phyloP scores from a whole-genome alignment of 345 rosid species.

The Gossypium ekmanianum region DNA sequence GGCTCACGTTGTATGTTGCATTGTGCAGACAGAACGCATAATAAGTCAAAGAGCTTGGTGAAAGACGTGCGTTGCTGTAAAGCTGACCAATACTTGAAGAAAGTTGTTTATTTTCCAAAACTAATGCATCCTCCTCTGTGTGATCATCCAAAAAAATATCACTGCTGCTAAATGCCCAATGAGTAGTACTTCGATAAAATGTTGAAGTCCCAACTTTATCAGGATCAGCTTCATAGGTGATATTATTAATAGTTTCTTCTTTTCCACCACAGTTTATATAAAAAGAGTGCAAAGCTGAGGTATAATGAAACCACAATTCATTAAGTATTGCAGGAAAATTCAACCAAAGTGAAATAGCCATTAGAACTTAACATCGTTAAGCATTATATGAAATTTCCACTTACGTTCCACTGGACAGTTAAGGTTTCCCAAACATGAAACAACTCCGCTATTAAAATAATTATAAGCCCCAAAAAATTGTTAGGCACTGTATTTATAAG shows the following conservation, averaged over 20 bases:
- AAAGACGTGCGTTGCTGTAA: constrained; percentile 39
- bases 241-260: constrained; percentile 18
- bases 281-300: constrained; percentile 25
- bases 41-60: constrained; percentile 52
- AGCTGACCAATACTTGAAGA: constrained; percentile 20
- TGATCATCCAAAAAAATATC: constrained; percentile 40
- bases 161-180: constrained; percentile 53
- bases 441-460: constrained; percentile 14
- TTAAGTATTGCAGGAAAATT: not conserved
- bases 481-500: not conserved
- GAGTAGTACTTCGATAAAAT: constrained; percentile 24
- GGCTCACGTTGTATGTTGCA: constrained; percentile 49
- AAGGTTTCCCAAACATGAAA: constrained; percentile 16
- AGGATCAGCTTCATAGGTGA: constrained; percentile 30
- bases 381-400: constrained; percentile 10
- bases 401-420: not conserved
- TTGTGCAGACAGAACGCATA: constrained; percentile 53
- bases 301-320: not conserved
- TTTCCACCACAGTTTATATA: constrained; percentile 50
- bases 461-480: not conserved
- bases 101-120: not conserved
- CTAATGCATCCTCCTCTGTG: not conserved
- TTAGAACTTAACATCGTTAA: not conserved
- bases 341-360: not conserved
- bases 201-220: constrained; percentile 36